phyloP scores from a whole-genome alignment of 768 basidiomycete species.

The Amylocystis lapponica region DNA sequence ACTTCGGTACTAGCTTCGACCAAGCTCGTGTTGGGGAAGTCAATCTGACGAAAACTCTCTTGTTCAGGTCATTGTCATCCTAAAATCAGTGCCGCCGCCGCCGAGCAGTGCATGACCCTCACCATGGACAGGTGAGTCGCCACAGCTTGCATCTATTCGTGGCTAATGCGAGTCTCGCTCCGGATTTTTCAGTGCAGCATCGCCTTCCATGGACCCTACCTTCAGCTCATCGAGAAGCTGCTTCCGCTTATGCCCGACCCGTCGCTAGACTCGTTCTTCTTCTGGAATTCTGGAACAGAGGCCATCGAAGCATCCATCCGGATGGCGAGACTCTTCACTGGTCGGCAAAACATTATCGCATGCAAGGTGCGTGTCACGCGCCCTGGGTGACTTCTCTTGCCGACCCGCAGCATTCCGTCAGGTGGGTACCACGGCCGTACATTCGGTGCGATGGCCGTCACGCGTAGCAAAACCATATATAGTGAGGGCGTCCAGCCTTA shows the following conservation, averaged over 20 bases:
- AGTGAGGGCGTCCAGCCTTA: constrained; percentile 71
- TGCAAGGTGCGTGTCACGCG: constrained; percentile 58
- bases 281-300: constrained; percentile 95
- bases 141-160: not conserved
- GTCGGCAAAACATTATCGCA: constrained; percentile 83
- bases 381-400: not conserved
- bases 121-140: constrained; percentile 63
- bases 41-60: not conserved
- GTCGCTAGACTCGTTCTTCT: constrained; percentile 93
- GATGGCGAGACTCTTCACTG: constrained; percentile 74
- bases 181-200: constrained; percentile 65
- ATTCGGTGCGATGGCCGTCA: constrained; percentile 88
- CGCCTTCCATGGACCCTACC: constrained; percentile 80
- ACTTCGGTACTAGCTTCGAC: constrained; percentile 46
- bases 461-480: constrained; percentile 92
- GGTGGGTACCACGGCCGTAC: constrained; percentile 91
- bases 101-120: constrained; percentile 78
- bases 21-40: not conserved
- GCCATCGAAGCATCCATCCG: constrained; percentile 89
- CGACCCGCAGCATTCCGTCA: constrained; percentile 17
- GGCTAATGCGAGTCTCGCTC: no score
- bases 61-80: constrained; percentile 79
- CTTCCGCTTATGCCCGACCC: constrained; percentile 87
- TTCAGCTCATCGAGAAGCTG: constrained; percentile 79
- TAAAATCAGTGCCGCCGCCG: constrained; percentile 78